phyloP scores from a whole-genome alignment of 140 eudicot genomes.

The Flaveria floridana region DNA sequence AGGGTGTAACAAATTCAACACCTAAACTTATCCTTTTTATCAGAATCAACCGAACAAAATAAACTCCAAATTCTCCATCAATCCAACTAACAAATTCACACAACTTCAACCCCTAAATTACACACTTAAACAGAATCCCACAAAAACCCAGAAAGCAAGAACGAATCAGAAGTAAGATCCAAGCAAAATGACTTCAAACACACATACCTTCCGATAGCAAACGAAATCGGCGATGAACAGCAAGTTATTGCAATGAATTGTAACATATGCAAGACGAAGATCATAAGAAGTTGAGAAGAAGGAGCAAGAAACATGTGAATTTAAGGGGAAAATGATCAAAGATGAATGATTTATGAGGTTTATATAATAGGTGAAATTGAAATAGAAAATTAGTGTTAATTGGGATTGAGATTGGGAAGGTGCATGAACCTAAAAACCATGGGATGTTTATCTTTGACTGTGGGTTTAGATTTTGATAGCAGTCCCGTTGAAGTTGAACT shows the following conservation, averaged over 20 bases:
- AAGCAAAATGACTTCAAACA: slow-evolving; percentile 11
- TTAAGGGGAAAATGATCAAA: neutral
- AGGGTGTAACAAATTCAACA: neutral
- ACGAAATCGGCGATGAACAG: slow-evolving; percentile 11
- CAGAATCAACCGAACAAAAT: neutral
- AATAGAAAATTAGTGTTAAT: neutral
- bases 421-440: slow-evolving; percentile 29
- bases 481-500: slow-evolving; percentile 9
- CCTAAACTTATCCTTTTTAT: slow-evolving; percentile 1
- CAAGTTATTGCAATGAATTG: slow-evolving; percentile 10
- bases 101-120: slow-evolving; percentile 12
- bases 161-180: slow-evolving; percentile 28
- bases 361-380: slow-evolving; percentile 4
- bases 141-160: slow-evolving; percentile 23
- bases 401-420: slow-evolving; percentile 26
- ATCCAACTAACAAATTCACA: neutral
- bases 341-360: neutral
- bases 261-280: slow-evolving; percentile 15
- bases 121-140: neutral
- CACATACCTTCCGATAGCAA: slow-evolving; percentile 13
- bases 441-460: neutral
- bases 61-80: slow-evolving; percentile 16
- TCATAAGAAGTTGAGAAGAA: neutral
- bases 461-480: slow-evolving; percentile 14
- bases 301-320: slow-evolving; percentile 30